Percentiles rank a stretch among this genome's conserved stretches.
phyloP scores from a whole-genome alignment of 495 filamentous ascomycete species.

The Penicillium paradoxum region DNA sequence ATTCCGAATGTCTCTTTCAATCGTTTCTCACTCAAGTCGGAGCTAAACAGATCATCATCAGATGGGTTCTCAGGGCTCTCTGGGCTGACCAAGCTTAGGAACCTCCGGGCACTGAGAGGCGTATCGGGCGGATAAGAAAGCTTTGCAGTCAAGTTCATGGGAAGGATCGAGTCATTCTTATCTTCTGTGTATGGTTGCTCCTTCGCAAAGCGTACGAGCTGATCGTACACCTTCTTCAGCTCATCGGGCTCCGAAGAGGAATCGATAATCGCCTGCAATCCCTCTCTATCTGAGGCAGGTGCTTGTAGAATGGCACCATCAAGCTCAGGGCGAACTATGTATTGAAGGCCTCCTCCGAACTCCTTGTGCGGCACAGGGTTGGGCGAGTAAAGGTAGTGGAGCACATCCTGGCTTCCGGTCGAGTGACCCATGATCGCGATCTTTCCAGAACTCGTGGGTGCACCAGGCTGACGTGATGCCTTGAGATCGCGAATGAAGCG shows the following conservation, averaged over 20 bases:
- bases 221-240: conserved; percentile 41
- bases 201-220: conserved; percentile 49
- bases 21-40: conserved; percentile 60
- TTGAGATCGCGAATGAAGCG: conserved; percentile 56
- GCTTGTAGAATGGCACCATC: conserved; percentile 84
- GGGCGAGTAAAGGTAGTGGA: conserved; percentile 61
- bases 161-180: conserved; percentile 54
- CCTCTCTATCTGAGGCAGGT: conserved; percentile 73
- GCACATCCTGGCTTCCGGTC: conserved; percentile 80
- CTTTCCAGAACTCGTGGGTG: conserved; percentile 43
- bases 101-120: conserved; percentile 53
- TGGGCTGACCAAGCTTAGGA: conserved; percentile 58
- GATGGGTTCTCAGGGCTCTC: conserved; percentile 51
- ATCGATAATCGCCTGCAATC: conserved; percentile 34
- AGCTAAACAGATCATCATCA: conserved; percentile 86
- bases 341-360: conserved; percentile 21
- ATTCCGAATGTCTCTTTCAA: conserved; percentile 61
- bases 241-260: conserved; percentile 17
- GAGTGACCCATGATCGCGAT: conserved; percentile 88
- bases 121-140: conserved; percentile 48
- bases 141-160: conserved; percentile 40
- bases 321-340: conserved; percentile 42
- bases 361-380: conserved; percentile 27
- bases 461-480: conserved; percentile 16
- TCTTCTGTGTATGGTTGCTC: conserved; percentile 36